Conservation (phyloP, 352 stramenopile species). For the Phytophthora aleatoria region DNA sequence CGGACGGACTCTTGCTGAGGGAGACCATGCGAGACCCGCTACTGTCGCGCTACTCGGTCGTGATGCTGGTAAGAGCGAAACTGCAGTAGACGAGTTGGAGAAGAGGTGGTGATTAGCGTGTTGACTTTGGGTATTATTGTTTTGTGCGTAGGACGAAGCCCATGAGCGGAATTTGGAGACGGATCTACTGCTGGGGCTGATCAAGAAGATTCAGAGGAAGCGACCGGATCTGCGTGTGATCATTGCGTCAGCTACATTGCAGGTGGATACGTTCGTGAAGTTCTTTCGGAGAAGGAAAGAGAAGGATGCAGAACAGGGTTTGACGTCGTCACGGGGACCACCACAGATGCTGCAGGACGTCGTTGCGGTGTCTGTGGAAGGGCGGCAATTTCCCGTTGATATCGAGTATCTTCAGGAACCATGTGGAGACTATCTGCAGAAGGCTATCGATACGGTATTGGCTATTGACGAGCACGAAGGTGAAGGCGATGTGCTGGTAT, state of each 20-base stretch:
- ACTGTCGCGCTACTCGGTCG: slow-evolving; percentile 77
- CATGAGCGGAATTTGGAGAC: slow-evolving; percentile 95
- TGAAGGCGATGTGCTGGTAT: slow-evolving; percentile 94
- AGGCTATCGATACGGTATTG: slow-evolving; percentile 74
- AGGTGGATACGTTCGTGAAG: slow-evolving; percentile 88
- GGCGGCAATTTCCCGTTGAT: slow-evolving; percentile 92
- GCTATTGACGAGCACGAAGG: slow-evolving; percentile 72
- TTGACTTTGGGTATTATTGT: not conserved
- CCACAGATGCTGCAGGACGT: slow-evolving; percentile 44
- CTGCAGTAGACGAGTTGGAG: not conserved
- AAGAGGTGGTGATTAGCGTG: not conserved
- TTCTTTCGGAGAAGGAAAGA: slow-evolving; percentile 87
- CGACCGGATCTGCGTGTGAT: slow-evolving; percentile 89
- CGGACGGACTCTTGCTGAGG: slow-evolving; percentile 98
- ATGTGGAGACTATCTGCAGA: slow-evolving; percentile 70
- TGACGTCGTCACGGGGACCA: not conserved
- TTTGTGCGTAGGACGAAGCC: slow-evolving; percentile 85
- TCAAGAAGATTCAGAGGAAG: slow-evolving; percentile 95
- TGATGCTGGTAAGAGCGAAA: slow-evolving; percentile 63
- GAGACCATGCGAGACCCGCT: slow-evolving; percentile 91
- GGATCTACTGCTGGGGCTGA: slow-evolving; percentile 93
- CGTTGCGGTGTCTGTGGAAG: slow-evolving; percentile 78
- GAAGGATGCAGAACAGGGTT: not conserved
- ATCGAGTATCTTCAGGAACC: slow-evolving; percentile 87
- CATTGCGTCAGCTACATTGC: slow-evolving; percentile 79